A percentile compares a stretch with the other conserved stretches of the same genome.
phyloP scores from a whole-genome alignment of 306 rosid species.

The Biancaea sappan region DNA sequence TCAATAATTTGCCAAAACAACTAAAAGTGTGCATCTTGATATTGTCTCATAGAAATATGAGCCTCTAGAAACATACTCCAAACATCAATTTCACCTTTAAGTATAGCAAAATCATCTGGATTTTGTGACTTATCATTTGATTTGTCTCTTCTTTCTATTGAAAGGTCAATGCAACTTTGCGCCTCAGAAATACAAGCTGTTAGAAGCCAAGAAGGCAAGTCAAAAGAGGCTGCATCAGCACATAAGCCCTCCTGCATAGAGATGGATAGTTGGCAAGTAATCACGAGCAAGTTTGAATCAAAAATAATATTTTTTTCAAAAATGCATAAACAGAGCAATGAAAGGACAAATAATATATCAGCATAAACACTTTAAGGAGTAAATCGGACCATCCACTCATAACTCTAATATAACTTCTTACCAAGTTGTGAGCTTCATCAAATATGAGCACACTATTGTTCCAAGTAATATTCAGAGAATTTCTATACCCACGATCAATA shows the following conservation, averaged over 20 bases:
- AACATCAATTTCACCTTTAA: conserved; percentile 63
- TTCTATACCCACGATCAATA: conserved; percentile 71
- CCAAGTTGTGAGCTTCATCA: conserved; percentile 99
- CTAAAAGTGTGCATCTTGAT: conserved; percentile 28
- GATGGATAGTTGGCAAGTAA: conserved; percentile 25
- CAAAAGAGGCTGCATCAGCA: conserved; percentile 97
- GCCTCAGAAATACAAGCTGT: conserved; percentile 87
- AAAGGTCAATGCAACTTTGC: conserved; percentile 69
- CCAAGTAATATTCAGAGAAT: conserved; percentile 62
- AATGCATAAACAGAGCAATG: conserved; percentile 21
- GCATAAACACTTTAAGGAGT: background rate
- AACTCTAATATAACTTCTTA: conserved; percentile 39
- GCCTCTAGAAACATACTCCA: conserved; percentile 25
- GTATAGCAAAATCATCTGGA: conserved; percentile 90
- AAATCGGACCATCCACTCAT: conserved; percentile 30
- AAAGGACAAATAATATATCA: conserved; percentile 25
- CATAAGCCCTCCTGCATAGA: conserved; percentile 88
- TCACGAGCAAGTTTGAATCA: conserved; percentile 35
- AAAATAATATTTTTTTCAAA: conserved; percentile 27
- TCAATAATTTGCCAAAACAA: conserved; percentile 8
- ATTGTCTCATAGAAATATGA: conserved; percentile 31
- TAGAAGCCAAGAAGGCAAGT: conserved; percentile 89
- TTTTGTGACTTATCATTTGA: conserved; percentile 69
- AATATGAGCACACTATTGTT: conserved; percentile 80
- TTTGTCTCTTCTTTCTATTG: conserved; percentile 68